Conservation (phyloP, 225 moss, liverwort and hornwort genomes). For the Marchantia polymorpha region DNA sequence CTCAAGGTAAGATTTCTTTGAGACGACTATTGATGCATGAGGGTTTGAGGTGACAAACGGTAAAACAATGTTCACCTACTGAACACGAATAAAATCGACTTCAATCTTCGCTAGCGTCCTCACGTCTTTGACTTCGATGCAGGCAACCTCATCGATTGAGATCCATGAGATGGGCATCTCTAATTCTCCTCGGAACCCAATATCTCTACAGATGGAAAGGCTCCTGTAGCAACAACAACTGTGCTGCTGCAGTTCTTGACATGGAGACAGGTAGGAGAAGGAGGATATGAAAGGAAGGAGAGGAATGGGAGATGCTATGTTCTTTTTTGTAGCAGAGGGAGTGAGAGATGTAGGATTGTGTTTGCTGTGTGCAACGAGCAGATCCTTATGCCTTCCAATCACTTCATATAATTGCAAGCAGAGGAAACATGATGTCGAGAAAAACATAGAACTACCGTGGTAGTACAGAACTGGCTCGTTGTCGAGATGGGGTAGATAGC, state of each 20-base stretch:
- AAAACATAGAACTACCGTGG: conserved; percentile 82
- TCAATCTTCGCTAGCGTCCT: too few relatives aligned
- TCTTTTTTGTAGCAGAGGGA: conserved; percentile 76
- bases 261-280: conserved; percentile 75
- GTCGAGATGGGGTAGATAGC: conserved; percentile 81
- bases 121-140: too few relatives aligned
- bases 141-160: not conserved
- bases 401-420: conserved; percentile 83
- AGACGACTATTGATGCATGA: too few relatives aligned
- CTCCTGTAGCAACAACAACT: not conserved
- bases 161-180: not conserved
- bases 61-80: too few relatives aligned
- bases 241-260: not conserved
- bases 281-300: conserved; percentile 80
- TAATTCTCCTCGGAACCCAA: not conserved
- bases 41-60: too few relatives aligned
- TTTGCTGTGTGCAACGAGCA: conserved; percentile 91
- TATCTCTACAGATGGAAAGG: not conserved
- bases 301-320: conserved; percentile 79
- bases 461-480: conserved; percentile 95
- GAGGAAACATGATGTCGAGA: conserved; percentile 72
- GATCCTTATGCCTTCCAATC: conserved; percentile 98
- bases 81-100: too few relatives aligned
- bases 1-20: too few relatives aligned
- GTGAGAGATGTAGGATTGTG: conserved; percentile 84